Base-by-base conservation (phyloP, 352 stramenopile genomes). In the Globisporangium nodosum region DNA sequence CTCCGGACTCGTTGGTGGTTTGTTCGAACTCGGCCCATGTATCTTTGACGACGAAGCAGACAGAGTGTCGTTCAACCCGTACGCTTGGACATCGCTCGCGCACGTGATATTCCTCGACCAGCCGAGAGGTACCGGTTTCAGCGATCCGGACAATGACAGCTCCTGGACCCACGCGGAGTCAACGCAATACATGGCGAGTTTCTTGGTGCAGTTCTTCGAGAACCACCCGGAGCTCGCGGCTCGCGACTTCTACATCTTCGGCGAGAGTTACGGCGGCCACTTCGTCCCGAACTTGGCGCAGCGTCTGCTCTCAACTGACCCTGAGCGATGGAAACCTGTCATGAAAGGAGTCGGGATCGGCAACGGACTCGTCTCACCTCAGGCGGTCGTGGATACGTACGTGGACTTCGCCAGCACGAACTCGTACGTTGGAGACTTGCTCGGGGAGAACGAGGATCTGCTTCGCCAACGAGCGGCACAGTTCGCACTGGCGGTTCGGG, bases 51-150 rank as follows among this genome's bases (percentile, higher is more conserved):
- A 92, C 46, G 80, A 88, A 31, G 42, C 68, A 5, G 58, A 76
- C 49, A 52, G 55, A 13, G 60, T 87, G 3, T 63, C 61, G 45
- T 68, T 97, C 54, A 99, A 99, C 67, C 87, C 90, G 18, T 88
- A 92, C 66, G 88, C 84, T 20, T 99, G 97, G 97, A 99, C 96
- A 11, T 81, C 92, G 39, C 69, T 95, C 21, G 96, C 96, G 1
- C 94, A 98, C 60, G 79, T 99, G 21, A 84, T 99, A 18, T 99
- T 97, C 74, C 74, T 99, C 7, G 97, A 99, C 64, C 96, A 99
- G 58, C 97, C 97, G 3, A 65, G 65, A 46, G 85, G 82, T 21
- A 92, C 85, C 12, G 82, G 85, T 31, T 92, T 90, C 60, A 90
- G 77, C 33, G 24, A 59, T 7, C 48, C 51, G 2, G 60, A 63